Evolutionary conservation across 2,329 filamentous ascomycete genomes (phyloP).

Genomic region (Rutstroemia sp.): DNA sequence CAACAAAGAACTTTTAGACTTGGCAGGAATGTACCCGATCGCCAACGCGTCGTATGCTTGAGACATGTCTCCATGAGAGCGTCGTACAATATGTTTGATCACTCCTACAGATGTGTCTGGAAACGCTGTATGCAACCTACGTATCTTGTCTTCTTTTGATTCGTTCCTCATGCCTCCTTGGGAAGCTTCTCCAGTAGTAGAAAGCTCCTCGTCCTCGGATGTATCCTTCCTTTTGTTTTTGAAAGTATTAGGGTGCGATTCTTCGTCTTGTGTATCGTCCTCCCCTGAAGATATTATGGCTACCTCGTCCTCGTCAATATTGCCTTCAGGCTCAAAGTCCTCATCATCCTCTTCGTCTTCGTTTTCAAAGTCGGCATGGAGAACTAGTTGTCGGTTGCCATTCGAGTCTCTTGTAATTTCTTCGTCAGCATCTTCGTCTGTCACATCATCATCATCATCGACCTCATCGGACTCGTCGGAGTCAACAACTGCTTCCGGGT

Average conservation of each 20-base stretch:
- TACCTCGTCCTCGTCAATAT: conserved; percentile 18
- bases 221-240: background rate
- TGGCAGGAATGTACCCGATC: conserved; percentile 22
- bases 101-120: conserved; percentile 24
- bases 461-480: conserved; percentile 30
- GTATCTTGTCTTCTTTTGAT: conserved; percentile 19
- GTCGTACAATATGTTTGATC: conserved; percentile 25
- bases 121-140: conserved; percentile 27
- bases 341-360: conserved; percentile 12
- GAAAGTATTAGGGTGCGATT: background rate
- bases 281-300: background rate
- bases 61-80: conserved; percentile 22
- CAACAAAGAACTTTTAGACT: conserved; percentile 21
- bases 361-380: conserved; percentile 32
- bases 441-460: conserved; percentile 24
- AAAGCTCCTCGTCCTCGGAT: conserved; percentile 6
- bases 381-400: conserved; percentile 14
- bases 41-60: conserved; percentile 26
- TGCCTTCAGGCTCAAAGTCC: conserved; percentile 23
- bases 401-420: background rate
- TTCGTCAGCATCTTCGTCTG: conserved; percentile 8
- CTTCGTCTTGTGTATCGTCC: conserved; percentile 6
- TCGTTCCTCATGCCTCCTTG: conserved; percentile 16
- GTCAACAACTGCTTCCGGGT: conserved; percentile 15
- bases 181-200: conserved; percentile 6